Evolutionary conservation across 352 stramenopile genomes (phyloP), one percentile per base, ranked within the genome.

Genomic region (Phytophthora aleatoria): DNA sequence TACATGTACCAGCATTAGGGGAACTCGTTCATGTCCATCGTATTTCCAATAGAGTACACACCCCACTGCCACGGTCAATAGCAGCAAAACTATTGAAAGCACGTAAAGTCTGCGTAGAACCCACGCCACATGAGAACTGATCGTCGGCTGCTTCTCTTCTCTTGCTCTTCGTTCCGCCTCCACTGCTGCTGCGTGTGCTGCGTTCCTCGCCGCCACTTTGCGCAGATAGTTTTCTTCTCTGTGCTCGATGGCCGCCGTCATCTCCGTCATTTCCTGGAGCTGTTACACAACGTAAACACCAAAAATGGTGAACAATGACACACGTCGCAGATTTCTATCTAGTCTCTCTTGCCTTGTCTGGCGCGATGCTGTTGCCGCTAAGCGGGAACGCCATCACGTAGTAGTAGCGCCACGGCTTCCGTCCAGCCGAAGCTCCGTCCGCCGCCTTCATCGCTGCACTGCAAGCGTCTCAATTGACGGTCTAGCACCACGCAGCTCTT

Each of bases 391-490:
- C 64, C 66, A 91, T 72, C 24, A 82, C 76, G 62, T 79, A 92
- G 72, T 84, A 90, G 69, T 73, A 90, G 44, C 82, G 79, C 81
- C 83, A 92, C 10, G 83, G 81, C 72, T 90, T 89, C 53, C 79
- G 77, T 30, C 57, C 39, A 3, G 53, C 16, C 0, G 66, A 48
- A 36, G 44, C 39, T 35, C 39, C 44, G 12, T 62, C 53, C 38
- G 33, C 20, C 36, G 33, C 20, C 36, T 24, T 13, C 57, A 53
- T 70, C 26, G 45, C 39, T 43, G 38, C 12, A 20, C 38, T 43
- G 38, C 38, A 38, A n/a, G 41, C 44, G 44, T 42, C 28, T 60
- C 49, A 28, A 57, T 62, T 30, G 7, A 41, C 33, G 33, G 41
- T 28, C 12, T 45, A 9, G 24, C 20, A 20, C 15, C 20, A 20